Evolutionary conservation across 2,329 filamentous ascomycete genomes (phyloP).

Genomic region (Xylariaceae sp.): DNA sequence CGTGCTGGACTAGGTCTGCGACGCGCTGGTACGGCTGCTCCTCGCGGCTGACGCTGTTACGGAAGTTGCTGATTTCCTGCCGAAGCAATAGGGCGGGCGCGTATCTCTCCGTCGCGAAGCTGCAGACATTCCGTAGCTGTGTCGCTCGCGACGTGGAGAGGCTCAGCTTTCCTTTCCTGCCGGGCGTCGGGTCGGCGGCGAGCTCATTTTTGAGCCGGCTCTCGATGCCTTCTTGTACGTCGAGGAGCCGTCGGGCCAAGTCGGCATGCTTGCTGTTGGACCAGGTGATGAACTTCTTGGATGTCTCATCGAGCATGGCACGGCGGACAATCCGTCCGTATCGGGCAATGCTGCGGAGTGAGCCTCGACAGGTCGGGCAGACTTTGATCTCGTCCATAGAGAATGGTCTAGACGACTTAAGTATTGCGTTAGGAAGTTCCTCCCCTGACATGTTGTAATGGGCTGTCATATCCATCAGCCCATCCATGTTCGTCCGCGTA

Average conservation of each 20-base stretch:
- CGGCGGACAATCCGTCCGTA: slow-evolving; percentile 56
- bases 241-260: slow-evolving; percentile 28
- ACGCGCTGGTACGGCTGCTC: slow-evolving; percentile 45
- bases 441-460: slow-evolving; percentile 37
- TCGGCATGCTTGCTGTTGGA: slow-evolving; percentile 34
- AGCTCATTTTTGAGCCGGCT: neutral
- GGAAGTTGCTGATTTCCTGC: slow-evolving; percentile 12
- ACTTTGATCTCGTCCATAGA: slow-evolving; percentile 39
- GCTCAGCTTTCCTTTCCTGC: slow-evolving; percentile 2
- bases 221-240: slow-evolving; percentile 9
- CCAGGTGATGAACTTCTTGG: slow-evolving; percentile 24
- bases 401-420: slow-evolving; percentile 36
- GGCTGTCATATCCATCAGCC: slow-evolving; percentile 44
- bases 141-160: slow-evolving; percentile 7
- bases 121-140: slow-evolving; percentile 9
- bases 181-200: neutral
- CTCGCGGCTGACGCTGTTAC: slow-evolving; percentile 28
- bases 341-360: slow-evolving; percentile 47
- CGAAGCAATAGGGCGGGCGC: slow-evolving; percentile 14
- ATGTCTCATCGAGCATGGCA: slow-evolving; percentile 51
- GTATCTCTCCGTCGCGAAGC: slow-evolving; percentile 18
- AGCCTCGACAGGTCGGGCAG: slow-evolving; percentile 53
- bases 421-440: slow-evolving; percentile 23
- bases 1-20: slow-evolving; percentile 34
- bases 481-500: slow-evolving; percentile 53